Conservation (phyloP, 2,329 filamentous ascomycete genomes). For the Calonectria pseudoturangicola region DNA sequence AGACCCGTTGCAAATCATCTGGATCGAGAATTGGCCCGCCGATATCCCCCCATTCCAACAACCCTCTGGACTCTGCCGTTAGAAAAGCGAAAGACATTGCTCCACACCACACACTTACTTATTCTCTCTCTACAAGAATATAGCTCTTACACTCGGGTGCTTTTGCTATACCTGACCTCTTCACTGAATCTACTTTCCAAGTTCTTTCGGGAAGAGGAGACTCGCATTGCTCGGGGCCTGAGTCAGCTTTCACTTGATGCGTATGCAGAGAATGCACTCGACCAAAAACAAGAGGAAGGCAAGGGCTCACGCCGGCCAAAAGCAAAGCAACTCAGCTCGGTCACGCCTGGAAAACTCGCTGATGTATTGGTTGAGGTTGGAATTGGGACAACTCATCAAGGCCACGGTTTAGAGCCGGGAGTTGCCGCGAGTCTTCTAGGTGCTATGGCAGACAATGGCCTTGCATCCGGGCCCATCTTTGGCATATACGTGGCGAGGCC, state of each 20-base stretch:
- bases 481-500: constrained; percentile 93
- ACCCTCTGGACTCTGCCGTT: constrained; percentile 75
- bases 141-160: constrained; percentile 81
- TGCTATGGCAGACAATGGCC: constrained; percentile 84
- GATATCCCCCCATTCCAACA: constrained; percentile 77
- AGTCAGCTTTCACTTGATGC: constrained; percentile 80
- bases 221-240: constrained; percentile 83
- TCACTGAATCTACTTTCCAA: constrained; percentile 81
- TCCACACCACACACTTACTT: constrained; percentile 83
- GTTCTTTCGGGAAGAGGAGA: constrained; percentile 82
- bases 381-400: constrained; percentile 86
- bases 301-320: constrained; percentile 82
- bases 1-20: constrained; percentile 64
- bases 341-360: constrained; percentile 79
- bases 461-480: constrained; percentile 89
- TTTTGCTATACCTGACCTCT: constrained; percentile 82
- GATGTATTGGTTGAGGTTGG: constrained; percentile 86
- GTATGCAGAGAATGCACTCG: constrained; percentile 55
- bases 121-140: constrained; percentile 87
- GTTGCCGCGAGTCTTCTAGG: constrained; percentile 88
- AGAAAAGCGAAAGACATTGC: constrained; percentile 78
- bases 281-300: constrained; percentile 73
- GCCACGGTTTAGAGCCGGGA: constrained; percentile 82
- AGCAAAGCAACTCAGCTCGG: constrained; percentile 68
- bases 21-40: constrained; percentile 67